A percentile compares a stretch with the other conserved stretches of the same genome.
phyloP scores from a whole-genome alignment of 2,329 filamentous ascomycete species.

The Microdochium nivale region DNA sequence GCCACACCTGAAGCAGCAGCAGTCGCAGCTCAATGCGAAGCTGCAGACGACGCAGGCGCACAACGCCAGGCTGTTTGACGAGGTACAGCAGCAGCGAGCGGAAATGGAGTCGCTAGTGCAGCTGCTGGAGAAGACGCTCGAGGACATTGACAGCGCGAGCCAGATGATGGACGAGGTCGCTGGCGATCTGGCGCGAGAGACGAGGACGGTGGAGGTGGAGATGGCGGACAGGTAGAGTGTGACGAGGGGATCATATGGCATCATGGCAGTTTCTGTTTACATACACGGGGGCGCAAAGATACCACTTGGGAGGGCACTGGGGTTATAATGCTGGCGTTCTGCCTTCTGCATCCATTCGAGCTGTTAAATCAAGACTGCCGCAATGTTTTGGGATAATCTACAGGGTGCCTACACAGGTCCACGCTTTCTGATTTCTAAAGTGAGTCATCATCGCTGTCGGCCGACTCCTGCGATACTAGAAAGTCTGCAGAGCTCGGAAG shows the following conservation, averaged over 20 bases:
- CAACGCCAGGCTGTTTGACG: conserved; percentile 44
- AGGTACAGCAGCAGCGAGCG: conserved; percentile 41
- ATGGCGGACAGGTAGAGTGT: conserved; percentile 16
- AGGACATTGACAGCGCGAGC: conserved; percentile 46
- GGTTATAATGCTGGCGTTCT: not conserved
- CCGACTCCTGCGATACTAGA: too few species aligned
- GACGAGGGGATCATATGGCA: not conserved
- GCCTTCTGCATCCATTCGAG: too few species aligned
- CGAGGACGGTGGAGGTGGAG: conserved; percentile 32
- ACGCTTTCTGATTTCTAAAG: too few species aligned
- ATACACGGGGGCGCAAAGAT: conserved; percentile 5
- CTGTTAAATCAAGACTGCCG: too few species aligned
- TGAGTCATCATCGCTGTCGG: too few species aligned
- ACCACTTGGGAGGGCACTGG: not conserved
- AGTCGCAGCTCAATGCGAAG: conserved; percentile 46
- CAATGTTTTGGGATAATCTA: too few species aligned
- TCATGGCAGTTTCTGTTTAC: not conserved
- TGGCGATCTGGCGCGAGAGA: conserved; percentile 40
- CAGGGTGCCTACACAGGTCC: too few species aligned
- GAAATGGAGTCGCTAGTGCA: conserved; percentile 44
- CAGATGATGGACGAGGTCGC: conserved; percentile 36
- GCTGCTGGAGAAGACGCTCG: conserved; percentile 40
- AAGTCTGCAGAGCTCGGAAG: too few species aligned
- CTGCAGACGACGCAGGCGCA: conserved; percentile 47
- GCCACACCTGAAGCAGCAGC: conserved; percentile 43